Percentiles rank a stretch among this genome's conserved stretches.
Evolutionary conservation across 73 alveolate species (phyloP).

Genomic region (Paramecium sonneborni): DNA sequence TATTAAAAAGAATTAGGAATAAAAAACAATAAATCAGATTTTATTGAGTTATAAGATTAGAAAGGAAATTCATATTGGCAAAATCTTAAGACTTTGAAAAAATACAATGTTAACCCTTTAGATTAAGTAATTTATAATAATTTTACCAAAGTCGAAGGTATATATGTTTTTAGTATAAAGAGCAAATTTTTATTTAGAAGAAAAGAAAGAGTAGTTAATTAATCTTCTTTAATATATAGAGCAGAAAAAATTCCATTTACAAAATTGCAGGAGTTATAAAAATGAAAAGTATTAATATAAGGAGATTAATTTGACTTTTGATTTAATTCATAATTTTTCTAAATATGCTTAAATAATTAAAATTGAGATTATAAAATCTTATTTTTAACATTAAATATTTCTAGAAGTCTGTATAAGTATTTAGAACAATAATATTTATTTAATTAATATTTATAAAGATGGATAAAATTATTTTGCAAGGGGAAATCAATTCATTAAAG

Average conservation of each 20-base stretch:
- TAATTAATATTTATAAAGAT: neutral
- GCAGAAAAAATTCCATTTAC: neutral
- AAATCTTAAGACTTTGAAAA: neutral
- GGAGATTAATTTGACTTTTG: too few species aligned
- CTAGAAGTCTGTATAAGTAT: too few species aligned
- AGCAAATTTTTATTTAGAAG: neutral
- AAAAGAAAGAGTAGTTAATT: neutral
- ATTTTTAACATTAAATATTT: too few species aligned
- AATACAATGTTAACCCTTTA: neutral
- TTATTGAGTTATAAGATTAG: neutral
- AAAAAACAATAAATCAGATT: neutral
- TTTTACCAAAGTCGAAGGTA: neutral
- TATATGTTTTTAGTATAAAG: neutral
- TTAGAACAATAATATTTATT: neutral
- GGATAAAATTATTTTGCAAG: neutral
- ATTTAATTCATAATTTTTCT: too few species aligned
- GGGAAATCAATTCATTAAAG: neutral
- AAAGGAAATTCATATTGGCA: neutral
- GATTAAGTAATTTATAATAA: neutral
- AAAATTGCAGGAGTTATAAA: too few species aligned
- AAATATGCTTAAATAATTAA: too few species aligned
- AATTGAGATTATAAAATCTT: too few species aligned
- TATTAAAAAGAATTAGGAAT: neutral
- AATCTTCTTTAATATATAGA: neutral
- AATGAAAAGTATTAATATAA: too few species aligned